These are phyloP conservation scores for Gigaspora rosea DNA, from an alignment of 192 early-diverging fungal genomes.

Conservation along the genomic window DNA sequence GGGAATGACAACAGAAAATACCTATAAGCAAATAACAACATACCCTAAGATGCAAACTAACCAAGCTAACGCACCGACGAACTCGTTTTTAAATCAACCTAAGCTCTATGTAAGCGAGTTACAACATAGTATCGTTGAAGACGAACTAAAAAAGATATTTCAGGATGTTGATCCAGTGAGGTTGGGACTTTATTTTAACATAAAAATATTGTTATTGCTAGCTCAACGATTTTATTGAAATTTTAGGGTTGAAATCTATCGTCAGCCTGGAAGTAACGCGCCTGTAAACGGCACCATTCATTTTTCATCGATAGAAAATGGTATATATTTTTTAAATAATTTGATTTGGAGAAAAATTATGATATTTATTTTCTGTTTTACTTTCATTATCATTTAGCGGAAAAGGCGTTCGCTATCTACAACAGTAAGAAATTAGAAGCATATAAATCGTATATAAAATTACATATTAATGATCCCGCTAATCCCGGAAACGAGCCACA, in stretches of 20 bases:
- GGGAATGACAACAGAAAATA: background rate
- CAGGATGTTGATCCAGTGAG: constrained; percentile 30
- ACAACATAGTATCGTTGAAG: constrained; percentile 28
- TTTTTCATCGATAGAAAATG: constrained; percentile 37
- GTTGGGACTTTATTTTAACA: constrained; percentile 27
- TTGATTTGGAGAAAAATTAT: background rate
- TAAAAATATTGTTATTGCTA: background rate
- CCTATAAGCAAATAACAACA: constrained; percentile 3
- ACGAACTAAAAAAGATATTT: constrained; percentile 37
- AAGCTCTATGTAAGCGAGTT: constrained; percentile 32
- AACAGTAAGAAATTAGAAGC: constrained; percentile 35
- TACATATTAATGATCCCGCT: constrained; percentile 34
- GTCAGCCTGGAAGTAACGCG: constrained; percentile 15
- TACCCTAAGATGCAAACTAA: constrained; percentile 20
- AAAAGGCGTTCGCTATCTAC: constrained; percentile 46
- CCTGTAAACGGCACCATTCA: constrained; percentile 30
- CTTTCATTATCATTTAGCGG: constrained; percentile 30
- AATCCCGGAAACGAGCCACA: constrained; percentile 35
- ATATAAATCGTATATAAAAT: constrained; percentile 30
- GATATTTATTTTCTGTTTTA: background rate
- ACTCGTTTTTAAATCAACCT: constrained; percentile 18
- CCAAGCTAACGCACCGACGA: background rate
- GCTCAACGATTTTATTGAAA: background rate
- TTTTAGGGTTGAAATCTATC: constrained; percentile 14
- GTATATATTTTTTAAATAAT: constrained; percentile 19